Conservation (phyloP, 495 filamentous ascomycete species). For the Hyphodiscus hymeniophilus region DNA sequence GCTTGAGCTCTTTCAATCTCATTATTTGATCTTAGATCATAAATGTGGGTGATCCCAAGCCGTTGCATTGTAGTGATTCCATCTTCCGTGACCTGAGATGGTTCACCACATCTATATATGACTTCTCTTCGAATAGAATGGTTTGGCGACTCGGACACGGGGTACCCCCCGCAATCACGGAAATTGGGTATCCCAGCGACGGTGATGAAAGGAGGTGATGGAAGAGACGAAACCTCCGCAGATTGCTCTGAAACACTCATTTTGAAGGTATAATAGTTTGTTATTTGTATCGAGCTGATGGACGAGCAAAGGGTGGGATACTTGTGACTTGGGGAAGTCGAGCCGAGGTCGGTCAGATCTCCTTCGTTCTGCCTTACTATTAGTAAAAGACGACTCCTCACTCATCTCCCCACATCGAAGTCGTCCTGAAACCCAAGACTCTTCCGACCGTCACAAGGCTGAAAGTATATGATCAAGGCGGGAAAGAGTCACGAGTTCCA, state of each 20-base stretch:
- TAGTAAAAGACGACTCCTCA: background rate
- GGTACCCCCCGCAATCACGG: conserved; percentile 50
- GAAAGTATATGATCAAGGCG: background rate
- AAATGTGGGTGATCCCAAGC: conserved; percentile 52
- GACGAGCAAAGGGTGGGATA: background rate
- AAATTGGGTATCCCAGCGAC: conserved; percentile 50
- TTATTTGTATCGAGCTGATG: background rate
- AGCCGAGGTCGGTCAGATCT: background rate
- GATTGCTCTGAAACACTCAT: background rate
- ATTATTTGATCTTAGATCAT: conserved; percentile 52
- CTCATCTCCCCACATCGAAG: background rate
- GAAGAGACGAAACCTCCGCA: background rate
- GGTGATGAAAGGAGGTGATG: conserved; percentile 38
- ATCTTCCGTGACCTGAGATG: conserved; percentile 38
- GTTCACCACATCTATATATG: conserved; percentile 52
- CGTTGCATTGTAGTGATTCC: conserved; percentile 41
- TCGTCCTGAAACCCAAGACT: background rate
- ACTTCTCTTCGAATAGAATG: conserved; percentile 34
- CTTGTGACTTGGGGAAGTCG: background rate
- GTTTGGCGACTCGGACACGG: conserved; percentile 21
- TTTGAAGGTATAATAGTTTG: background rate
- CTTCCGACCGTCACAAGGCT: background rate
- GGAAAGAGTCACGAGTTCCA: background rate
- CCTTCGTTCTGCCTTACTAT: background rate
- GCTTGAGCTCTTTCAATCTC: conserved; percentile 35